Conservation (phyloP, 108 stramenopile genomes). For the Cyclotella kingstonii region DNA sequence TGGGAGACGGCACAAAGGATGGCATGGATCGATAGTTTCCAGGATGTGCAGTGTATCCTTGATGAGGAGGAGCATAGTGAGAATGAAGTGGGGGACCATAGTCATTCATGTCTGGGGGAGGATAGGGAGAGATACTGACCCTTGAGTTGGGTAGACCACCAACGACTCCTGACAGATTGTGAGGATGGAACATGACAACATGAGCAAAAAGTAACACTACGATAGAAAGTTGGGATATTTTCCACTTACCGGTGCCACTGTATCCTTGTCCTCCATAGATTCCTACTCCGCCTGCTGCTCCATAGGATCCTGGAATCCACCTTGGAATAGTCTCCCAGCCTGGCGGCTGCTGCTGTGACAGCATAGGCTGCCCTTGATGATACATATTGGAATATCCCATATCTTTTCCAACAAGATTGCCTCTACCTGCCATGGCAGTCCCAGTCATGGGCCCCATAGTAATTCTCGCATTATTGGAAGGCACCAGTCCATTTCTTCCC, state of each 20-base stretch:
- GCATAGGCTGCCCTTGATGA: no score
- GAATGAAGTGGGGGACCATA: constrained; percentile 4
- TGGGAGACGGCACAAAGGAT: constrained; percentile 18
- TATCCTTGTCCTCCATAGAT: not conserved
- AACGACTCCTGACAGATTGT: no score
- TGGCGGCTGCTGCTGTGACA: not conserved
- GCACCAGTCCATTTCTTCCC: no score
- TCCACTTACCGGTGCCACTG: not conserved
- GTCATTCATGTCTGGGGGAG: constrained; percentile 21
- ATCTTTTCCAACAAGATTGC: no score
- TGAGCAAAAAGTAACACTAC: no score
- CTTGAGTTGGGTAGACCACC: not conserved
- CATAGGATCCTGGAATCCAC: not conserved
- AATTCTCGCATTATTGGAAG: no score
- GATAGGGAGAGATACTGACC: constrained; percentile 9
- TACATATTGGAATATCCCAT: no score
- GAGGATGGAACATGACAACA: no score
- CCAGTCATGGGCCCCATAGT: no score
- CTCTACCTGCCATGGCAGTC: no score
- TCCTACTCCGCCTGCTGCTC: no score
- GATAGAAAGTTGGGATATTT: no score
- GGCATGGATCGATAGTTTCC: constrained; percentile 8
- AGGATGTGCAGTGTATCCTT: constrained; percentile 1
- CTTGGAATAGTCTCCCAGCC: constrained; percentile 1
- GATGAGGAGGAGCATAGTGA: not conserved